Evolutionary conservation across 129 eudicot genomes (phyloP), one percentile per base, ranked within the genome.

Genomic region (Lonicera japonica): DNA sequence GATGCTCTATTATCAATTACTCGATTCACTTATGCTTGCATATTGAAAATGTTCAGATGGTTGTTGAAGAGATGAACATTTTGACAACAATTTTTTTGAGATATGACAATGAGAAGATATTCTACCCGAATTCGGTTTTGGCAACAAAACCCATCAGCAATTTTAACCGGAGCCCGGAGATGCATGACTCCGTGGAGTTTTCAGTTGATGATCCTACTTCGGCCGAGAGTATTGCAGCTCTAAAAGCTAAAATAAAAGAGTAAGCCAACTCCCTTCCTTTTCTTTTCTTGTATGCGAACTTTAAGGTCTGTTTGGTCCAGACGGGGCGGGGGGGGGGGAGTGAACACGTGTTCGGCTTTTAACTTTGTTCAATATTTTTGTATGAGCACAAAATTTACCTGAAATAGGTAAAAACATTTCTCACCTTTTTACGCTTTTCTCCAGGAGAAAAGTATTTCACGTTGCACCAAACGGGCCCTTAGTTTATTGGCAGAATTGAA

Each of bases 21-120:
- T 43, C 50, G 1, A 12, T 19, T 53, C 24, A 23, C 10, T 55
- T 23, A 55, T 55, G 20, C 36, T 25, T 43, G 14, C 9, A 2
- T 54, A 54, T 15, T 43, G 19, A 22, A 17, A 21, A 0, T 61
- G 36, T 50, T 15, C 82, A 77, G 82, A 77, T 77, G 81, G 45
- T 59, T 19, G 81, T 76, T 22, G 81, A 76, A 19, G 82, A 74
- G 66, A 79, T 79, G 70, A 71, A 71, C 12, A 61, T 79, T 1
- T 61, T 74, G 47, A 56, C 73, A 0, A 79, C 84, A 25, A 63
- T 61, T 10, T 79, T 79, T 54, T 24, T 70, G 58, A 74, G 48
- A 36, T 29, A 45, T 20, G 70, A 79, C 64, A 79, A 74, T 52
- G 63, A 70, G n/a, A 74, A 46, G 54, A 57, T 74, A 36, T 53